These are phyloP conservation scores for Monilinia aucupariae DNA, from an alignment of 2,329 filamentous ascomycete genomes.

Conservation along the genomic window DNA sequence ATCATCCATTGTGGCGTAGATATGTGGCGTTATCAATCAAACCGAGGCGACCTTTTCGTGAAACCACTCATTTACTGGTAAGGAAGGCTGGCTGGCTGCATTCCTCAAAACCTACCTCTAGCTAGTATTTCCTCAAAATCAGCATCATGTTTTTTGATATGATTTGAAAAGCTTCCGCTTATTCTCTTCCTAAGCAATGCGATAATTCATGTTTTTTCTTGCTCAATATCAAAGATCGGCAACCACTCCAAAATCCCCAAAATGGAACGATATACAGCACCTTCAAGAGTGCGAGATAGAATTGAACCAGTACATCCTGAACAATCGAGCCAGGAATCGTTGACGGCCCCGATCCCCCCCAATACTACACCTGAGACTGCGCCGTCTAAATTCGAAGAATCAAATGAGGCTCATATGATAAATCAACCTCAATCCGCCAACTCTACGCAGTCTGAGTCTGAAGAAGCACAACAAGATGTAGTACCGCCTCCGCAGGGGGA, in stretches of 20 bases:
- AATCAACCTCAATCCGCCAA: conserved; percentile 5
- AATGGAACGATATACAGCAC: conserved; percentile 1
- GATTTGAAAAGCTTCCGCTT: not conserved
- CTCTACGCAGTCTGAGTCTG: not conserved
- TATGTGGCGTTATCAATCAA: conserved; percentile 1
- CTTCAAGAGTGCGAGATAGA: conserved; percentile 4
- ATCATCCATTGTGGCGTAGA: not conserved
- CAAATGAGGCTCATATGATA: not conserved
- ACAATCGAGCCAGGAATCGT: not conserved
- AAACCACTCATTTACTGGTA: not conserved
- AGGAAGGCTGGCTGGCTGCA: not conserved
- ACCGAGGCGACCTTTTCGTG: conserved; percentile 1
- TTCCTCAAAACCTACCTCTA: not conserved
- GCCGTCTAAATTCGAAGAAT: not conserved
- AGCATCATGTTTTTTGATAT: not conserved
- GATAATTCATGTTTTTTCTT: not conserved
- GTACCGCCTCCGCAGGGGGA: conserved; percentile 16
- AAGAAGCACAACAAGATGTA: not conserved
- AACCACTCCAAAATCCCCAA: not conserved
- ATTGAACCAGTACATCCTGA: not conserved
- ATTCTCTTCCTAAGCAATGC: not conserved
- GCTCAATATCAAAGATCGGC: not conserved
- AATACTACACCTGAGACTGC: not conserved
- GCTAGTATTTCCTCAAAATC: not conserved
- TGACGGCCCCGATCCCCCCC: not conserved